phyloP scores from a whole-genome alignment of 192 early-diverging fungal species.

The Umbelopsis vinacea region DNA sequence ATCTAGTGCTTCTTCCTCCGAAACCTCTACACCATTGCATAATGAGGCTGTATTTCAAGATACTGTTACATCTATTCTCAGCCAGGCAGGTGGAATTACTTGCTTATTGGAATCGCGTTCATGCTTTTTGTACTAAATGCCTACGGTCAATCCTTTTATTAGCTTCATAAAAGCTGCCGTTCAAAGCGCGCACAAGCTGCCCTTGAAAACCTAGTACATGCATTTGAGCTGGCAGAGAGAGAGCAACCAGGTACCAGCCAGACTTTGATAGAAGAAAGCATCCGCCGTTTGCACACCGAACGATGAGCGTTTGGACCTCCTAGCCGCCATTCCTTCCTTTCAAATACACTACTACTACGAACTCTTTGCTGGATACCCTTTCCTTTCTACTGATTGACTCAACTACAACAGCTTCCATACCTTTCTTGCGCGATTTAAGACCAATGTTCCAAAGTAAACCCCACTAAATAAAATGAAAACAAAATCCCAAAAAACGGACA shows the following conservation, averaged over 20 bases:
- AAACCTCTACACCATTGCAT: neutral
- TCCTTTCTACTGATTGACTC: neutral
- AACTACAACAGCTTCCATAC: neutral
- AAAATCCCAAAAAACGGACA: neutral
- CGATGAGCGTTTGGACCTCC: neutral
- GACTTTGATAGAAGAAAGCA: constrained; percentile 40
- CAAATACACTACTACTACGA: neutral
- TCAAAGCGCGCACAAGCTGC: constrained; percentile 42
- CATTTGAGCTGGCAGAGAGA: constrained; percentile 44
- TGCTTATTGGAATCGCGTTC: neutral
- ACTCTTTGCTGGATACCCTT: neutral
- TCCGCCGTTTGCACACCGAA: constrained; percentile 18
- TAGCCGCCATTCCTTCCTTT: neutral
- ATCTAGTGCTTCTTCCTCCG: neutral
- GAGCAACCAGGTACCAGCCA: constrained; percentile 49
- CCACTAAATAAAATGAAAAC: neutral
- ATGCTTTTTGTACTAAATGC: neutral
- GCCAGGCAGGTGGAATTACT: constrained; percentile 6
- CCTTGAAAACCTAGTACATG: constrained; percentile 42
- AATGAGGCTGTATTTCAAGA: constrained; percentile 26
- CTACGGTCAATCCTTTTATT: neutral
- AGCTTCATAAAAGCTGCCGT: constrained; percentile 40
- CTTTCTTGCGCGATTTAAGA: neutral
- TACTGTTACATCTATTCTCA: constrained; percentile 21
- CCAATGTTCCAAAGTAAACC: neutral